Conservation (phyloP, 768 basidiomycete genomes). For the Boletus patriciae region DNA sequence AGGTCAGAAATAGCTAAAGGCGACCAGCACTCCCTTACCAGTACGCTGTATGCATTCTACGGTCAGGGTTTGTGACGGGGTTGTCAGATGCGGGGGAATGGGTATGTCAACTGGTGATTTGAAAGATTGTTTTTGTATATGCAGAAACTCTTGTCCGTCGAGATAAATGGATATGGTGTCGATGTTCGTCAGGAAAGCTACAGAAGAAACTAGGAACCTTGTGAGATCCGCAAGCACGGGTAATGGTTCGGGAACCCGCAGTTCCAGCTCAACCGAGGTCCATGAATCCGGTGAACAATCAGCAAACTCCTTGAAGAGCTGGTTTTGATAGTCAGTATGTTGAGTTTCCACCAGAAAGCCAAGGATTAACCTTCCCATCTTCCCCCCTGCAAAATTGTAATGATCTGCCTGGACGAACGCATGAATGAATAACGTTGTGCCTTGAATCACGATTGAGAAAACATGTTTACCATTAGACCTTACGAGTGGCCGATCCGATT, state of each 20-base stretch:
- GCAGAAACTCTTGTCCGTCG: not conserved
- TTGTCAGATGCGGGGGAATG: slow-evolving; percentile 3
- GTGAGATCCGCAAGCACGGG: slow-evolving; percentile 8
- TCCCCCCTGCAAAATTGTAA: slow-evolving; percentile 9
- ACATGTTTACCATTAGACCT: slow-evolving; percentile 7
- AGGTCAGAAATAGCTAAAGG: not conserved
- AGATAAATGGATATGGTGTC: slow-evolving; percentile 6
- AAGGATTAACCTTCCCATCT: slow-evolving; percentile 11
- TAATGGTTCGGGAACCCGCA: slow-evolving; percentile 1
- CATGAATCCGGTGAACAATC: not conserved
- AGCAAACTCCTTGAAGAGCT: slow-evolving; percentile 1
- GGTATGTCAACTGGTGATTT: not conserved
- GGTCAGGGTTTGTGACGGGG: not conserved
- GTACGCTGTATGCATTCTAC: slow-evolving; percentile 9
- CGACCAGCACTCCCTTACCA: not conserved
- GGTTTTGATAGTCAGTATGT: not conserved
- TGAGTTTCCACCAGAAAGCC: not conserved
- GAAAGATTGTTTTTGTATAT: not conserved
- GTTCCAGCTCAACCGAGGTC: slow-evolving; percentile 13
- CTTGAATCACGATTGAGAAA: not conserved
- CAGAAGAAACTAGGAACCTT: slow-evolving; percentile 14
- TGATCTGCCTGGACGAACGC: slow-evolving; percentile 5
- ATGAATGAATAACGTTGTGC: not conserved
- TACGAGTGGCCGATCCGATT: slow-evolving; percentile 14
- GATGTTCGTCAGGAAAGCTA: slow-evolving; percentile 9